A percentile compares a stretch with the other conserved stretches of the same genome.
Evolutionary conservation across 495 filamentous ascomycete species (phyloP).

Genomic region (Tuber umbilicatum): DNA sequence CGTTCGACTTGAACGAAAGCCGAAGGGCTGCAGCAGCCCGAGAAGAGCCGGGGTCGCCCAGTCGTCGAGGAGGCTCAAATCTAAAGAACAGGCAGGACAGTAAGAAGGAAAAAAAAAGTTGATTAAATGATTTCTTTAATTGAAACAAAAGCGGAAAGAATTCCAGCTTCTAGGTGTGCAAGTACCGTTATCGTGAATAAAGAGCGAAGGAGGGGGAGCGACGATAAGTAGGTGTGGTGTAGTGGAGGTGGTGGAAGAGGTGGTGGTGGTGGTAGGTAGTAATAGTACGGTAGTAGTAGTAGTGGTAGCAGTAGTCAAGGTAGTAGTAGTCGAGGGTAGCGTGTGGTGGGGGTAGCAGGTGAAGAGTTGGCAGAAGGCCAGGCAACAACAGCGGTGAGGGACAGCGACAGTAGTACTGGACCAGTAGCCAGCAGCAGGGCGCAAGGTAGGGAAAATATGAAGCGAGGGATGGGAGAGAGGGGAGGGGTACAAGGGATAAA

Average conservation of each 20-base stretch:
- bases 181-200: slow-evolving; percentile 3
- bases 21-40: slow-evolving; percentile 30
- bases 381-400: not conserved
- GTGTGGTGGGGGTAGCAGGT: not conserved
- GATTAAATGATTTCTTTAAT: slow-evolving; percentile 6
- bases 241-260: not conserved
- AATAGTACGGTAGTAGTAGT: not conserved
- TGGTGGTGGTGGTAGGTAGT: not conserved
- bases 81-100: not conserved
- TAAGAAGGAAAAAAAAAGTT: not conserved
- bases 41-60: slow-evolving; percentile 14
- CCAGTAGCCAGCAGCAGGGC: not conserved
- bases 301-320: not conserved
- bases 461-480: slow-evolving; percentile 2
- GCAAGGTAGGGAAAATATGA: not conserved
- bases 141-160: slow-evolving; percentile 4
- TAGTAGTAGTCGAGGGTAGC: slow-evolving; percentile 4
- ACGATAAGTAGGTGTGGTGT: slow-evolving; percentile 1
- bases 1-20: slow-evolving; percentile 30
- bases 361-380: slow-evolving; percentile 1
- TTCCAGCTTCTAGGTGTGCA: not conserved
- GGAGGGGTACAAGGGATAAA: slow-evolving; percentile 6
- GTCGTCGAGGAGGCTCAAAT: slow-evolving; percentile 12
- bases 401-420: not conserved
- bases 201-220: slow-evolving; percentile 3